These are phyloP conservation scores for Coelastrella sp. DNA, from an alignment of 139 green algal species.

Conservation along the genomic window DNA sequence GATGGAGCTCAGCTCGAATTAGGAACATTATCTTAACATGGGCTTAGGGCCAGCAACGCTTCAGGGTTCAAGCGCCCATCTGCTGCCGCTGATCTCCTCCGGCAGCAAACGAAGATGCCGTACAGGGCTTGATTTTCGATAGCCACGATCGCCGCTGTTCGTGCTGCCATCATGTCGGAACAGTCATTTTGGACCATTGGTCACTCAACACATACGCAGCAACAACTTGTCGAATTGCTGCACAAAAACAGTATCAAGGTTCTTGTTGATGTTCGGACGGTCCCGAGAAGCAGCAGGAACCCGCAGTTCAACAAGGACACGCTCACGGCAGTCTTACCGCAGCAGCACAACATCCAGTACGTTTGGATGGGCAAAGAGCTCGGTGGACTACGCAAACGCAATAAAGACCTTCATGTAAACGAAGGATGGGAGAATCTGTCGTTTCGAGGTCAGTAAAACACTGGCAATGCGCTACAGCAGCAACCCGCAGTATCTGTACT, in stretches of 20 bases:
- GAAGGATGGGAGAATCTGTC: slow-evolving; percentile 52
- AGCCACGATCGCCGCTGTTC: neutral
- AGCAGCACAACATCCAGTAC: slow-evolving; percentile 32
- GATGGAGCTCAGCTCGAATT: too few relatives aligned
- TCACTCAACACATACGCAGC: slow-evolving; percentile 25
- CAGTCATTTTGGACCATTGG: slow-evolving; percentile 50
- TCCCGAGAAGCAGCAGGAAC: slow-evolving; percentile 40
- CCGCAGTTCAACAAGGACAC: slow-evolving; percentile 57
- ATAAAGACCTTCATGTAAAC: slow-evolving; percentile 41
- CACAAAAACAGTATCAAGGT: slow-evolving; percentile 29
- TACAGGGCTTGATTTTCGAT: too few relatives aligned
- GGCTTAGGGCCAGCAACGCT: too few relatives aligned
- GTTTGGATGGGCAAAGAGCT: slow-evolving; percentile 55
- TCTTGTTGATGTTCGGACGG: slow-evolving; percentile 52
- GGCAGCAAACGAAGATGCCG: too few relatives aligned
- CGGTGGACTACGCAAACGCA: slow-evolving; percentile 42
- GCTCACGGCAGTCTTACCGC: slow-evolving; percentile 19
- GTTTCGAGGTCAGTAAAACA: neutral
- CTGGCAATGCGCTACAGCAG: too few relatives aligned
- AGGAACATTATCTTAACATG: too few relatives aligned
- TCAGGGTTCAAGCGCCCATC: too few relatives aligned
- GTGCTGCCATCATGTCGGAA: neutral
- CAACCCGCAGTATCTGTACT: neutral
- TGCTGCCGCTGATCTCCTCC: too few relatives aligned
- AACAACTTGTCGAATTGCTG: slow-evolving; percentile 51